A percentile compares a stretch with the other conserved stretches of the same genome.
Conservation (phyloP, 2,329 filamentous ascomycete genomes). For the Cordyceps javanica region DNA sequence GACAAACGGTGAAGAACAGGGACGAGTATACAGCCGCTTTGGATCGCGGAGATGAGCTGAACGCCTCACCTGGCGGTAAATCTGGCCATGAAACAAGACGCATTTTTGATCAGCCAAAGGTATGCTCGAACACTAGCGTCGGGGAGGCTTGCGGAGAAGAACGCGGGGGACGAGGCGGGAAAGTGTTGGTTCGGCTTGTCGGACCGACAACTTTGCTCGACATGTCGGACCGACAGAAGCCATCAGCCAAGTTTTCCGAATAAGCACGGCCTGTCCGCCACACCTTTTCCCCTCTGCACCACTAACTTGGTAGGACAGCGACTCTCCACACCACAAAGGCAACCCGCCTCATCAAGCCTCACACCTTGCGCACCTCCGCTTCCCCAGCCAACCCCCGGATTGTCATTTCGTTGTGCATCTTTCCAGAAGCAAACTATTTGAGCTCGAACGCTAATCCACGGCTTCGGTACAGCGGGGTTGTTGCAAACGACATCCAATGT, state of each 20-base stretch:
- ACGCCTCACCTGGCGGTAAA: not conserved
- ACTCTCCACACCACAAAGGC: not conserved
- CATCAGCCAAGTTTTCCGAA: not conserved
- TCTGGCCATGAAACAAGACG: not conserved
- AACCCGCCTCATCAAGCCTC: not conserved
- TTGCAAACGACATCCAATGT: not conserved
- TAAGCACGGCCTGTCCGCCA: not conserved
- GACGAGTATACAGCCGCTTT: not conserved
- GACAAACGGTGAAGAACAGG: not conserved
- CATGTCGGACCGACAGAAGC: conserved; percentile 2
- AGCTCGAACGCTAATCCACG: not conserved
- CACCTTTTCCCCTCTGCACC: not conserved
- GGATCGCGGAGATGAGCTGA: not conserved
- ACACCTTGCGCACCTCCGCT: not conserved
- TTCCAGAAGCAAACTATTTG: not conserved
- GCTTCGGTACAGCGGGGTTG: not conserved
- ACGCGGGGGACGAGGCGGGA: not conserved
- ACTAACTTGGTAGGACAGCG: not conserved
- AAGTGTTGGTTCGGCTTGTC: not conserved
- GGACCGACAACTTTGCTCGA: not conserved
- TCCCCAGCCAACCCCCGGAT: not conserved
- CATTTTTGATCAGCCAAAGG: not conserved
- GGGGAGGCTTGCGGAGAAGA: not conserved
- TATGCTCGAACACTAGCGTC: too few relatives aligned
- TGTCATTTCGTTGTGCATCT: not conserved